Evolutionary conservation across 305 asterid species (phyloP).

Genomic region (Fraxinus sp.): DNA sequence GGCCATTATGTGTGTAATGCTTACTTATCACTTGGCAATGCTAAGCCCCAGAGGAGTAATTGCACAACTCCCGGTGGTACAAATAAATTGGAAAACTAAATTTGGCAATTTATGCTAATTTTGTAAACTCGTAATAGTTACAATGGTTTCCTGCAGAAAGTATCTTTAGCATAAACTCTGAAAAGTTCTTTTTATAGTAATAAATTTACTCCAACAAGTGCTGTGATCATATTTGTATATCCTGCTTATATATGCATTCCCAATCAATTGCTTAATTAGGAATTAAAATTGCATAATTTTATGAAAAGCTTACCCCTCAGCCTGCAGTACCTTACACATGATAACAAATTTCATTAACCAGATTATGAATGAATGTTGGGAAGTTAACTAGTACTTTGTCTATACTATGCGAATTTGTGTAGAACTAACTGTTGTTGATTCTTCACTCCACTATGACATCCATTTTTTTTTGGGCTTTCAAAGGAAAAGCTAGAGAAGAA

Average conservation of each 20-base stretch:
- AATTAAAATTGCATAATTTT: neutral
- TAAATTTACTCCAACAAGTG: neutral
- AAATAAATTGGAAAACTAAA: neutral
- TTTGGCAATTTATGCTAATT: neutral
- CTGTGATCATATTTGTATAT: neutral
- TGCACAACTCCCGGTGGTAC: neutral
- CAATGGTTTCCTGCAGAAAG: neutral
- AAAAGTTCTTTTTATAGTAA: neutral
- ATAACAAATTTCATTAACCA: neutral
- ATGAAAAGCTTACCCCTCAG: neutral
- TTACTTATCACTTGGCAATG: too few relatives aligned
- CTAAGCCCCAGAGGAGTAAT: neutral
- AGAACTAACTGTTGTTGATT: neutral
- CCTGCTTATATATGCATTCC: neutral
- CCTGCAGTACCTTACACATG: neutral
- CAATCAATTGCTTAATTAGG: neutral
- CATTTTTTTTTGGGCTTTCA: neutral
- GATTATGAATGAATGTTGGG: neutral
- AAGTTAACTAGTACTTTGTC: neutral
- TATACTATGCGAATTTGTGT: neutral
- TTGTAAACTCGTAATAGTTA: neutral
- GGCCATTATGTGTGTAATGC: neutral
- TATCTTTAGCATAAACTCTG: neutral
- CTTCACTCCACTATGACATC: neutral
- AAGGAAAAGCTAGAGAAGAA: conserved; percentile 72